Percentiles rank a stretch among this genome's conserved stretches.
phyloP scores from a whole-genome alignment of 495 filamentous ascomycete genomes.

The Schizothecium vesticola region DNA sequence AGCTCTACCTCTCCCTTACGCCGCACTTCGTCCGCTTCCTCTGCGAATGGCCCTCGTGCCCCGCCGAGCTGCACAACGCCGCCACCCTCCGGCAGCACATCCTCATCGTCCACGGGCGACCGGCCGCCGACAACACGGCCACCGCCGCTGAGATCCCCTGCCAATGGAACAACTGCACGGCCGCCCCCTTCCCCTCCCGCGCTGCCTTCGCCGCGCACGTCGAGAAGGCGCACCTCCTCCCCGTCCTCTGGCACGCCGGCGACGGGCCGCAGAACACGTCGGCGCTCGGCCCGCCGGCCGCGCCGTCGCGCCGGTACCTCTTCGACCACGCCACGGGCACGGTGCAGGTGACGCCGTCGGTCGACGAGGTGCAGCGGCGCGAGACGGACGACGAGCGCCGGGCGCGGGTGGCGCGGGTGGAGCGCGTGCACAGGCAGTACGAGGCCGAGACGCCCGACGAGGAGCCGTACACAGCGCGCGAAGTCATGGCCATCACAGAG shows the following conservation, averaged over 20 bases:
- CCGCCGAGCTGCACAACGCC: slow-evolving; percentile 68
- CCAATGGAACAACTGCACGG: slow-evolving; percentile 33
- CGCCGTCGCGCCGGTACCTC: slow-evolving; percentile 24
- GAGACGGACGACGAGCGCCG: slow-evolving; percentile 36
- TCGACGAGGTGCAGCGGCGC: slow-evolving; percentile 25
- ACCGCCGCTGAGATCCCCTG: slow-evolving; percentile 19
- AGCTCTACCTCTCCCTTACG: slow-evolving; percentile 21
- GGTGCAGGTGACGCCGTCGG: slow-evolving; percentile 40
- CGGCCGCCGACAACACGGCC: neutral
- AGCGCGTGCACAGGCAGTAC: slow-evolving; percentile 20
- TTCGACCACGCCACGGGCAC: slow-evolving; percentile 32
- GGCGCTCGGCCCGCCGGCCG: neutral
- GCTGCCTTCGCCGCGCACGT: slow-evolving; percentile 56
- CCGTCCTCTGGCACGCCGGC: slow-evolving; percentile 58
- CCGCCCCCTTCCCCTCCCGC: slow-evolving; percentile 9
- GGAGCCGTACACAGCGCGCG: slow-evolving; percentile 28
- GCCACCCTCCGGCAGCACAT: slow-evolving; percentile 65
- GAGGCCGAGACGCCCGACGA: slow-evolving; percentile 40
- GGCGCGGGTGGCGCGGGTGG: slow-evolving; percentile 28
- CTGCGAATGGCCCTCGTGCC: slow-evolving; percentile 47
- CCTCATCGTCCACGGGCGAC: slow-evolving; percentile 44
- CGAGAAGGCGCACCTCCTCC: slow-evolving; percentile 51
- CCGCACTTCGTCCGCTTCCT: slow-evolving; percentile 27
- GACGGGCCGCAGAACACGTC: slow-evolving; percentile 50
- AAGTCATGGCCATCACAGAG: slow-evolving; percentile 13